A percentile compares a stretch with the other conserved stretches of the same genome.
Evolutionary conservation across 495 filamentous ascomycete species (phyloP).

Genomic region (Schizothecium vesticola): DNA sequence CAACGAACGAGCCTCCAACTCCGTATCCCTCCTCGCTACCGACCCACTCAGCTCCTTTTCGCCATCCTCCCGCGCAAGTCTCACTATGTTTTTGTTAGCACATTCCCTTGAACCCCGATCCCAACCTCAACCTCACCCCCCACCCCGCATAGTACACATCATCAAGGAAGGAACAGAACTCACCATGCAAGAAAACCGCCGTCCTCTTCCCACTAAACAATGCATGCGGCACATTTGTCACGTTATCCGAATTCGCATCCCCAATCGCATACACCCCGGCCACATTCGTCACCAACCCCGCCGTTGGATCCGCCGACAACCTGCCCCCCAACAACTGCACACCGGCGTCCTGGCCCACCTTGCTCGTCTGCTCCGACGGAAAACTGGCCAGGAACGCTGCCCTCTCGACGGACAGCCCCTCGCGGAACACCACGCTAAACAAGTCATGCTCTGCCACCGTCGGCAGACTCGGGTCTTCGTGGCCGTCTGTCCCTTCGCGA

Average conservation of each 20-base stretch:
- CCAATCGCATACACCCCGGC: conserved; percentile 51
- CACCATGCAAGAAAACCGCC: conserved; percentile 52
- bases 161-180: conserved; percentile 15
- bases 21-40: conserved; percentile 2
- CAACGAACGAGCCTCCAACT: conserved; percentile 3
- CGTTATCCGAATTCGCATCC: conserved; percentile 52
- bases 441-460: conserved; percentile 40
- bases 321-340: conserved; percentile 41
- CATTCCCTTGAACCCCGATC: no score
- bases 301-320: conserved; percentile 37
- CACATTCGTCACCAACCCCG: conserved; percentile 41
- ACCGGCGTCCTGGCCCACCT: conserved; percentile 35
- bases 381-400: conserved; percentile 49
- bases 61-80: conserved; percentile 11
- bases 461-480: conserved; percentile 35
- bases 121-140: no score
- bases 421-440: conserved; percentile 50
- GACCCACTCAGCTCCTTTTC: conserved; percentile 7
- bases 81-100: no score
- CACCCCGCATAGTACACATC: no score
- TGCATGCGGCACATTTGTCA: conserved; percentile 56
- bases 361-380: conserved; percentile 39
- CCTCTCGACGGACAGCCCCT: conserved; percentile 40
- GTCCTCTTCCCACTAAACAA: conserved; percentile 54
- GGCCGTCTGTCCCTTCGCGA: conserved; percentile 33